These are phyloP conservation scores for Albatrellus sp. DNA, from an alignment of 1,284 basidiomycete genomes.

Conservation along the genomic window DNA sequence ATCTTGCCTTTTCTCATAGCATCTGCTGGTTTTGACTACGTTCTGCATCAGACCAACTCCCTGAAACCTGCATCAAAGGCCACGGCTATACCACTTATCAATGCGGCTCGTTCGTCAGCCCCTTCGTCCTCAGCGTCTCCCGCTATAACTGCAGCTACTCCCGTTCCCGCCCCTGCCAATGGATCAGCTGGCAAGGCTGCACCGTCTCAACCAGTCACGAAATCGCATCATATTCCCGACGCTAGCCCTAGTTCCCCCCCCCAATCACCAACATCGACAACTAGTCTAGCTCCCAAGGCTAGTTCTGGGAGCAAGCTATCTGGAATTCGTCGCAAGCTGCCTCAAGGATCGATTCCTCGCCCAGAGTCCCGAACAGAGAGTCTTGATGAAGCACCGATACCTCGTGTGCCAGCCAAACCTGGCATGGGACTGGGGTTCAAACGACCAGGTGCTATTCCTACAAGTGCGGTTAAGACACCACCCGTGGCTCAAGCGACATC, in stretches of 20 bases:
- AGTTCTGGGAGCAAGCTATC: conserved; percentile 32
- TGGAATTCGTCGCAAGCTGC: conserved; percentile 61
- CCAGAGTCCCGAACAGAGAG: conserved; percentile 53
- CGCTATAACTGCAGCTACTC: conserved; percentile 13
- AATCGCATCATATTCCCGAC: background rate
- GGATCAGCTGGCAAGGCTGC: conserved; percentile 11
- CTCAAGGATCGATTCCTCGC: conserved; percentile 40
- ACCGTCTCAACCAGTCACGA: conserved; percentile 9
- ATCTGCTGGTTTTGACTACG: conserved; percentile 73
- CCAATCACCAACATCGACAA: conserved; percentile 11
- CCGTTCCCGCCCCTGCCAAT: conserved; percentile 11
- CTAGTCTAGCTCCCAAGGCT: conserved; percentile 12
- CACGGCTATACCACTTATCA: conserved; percentile 80
- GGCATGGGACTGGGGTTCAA: conserved; percentile 30
- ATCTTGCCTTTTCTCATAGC: conserved; percentile 72
- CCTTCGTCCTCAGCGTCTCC: conserved; percentile 15
- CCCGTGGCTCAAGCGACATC: conserved; percentile 20
- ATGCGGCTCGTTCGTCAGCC: conserved; percentile 46
- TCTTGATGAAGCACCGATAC: conserved; percentile 30
- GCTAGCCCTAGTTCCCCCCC: conserved; percentile 12
- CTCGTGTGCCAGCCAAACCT: conserved; percentile 30
- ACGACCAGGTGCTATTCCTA: conserved; percentile 27
- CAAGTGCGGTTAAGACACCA: conserved; percentile 15
- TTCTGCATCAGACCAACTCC: conserved; percentile 76
- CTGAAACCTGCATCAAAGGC: conserved; percentile 88